Evolutionary conservation across 2,329 filamentous ascomycete species (phyloP), one percentile per base, ranked within the genome.

Genomic region (Thielaviopsis ethacetica): DNA sequence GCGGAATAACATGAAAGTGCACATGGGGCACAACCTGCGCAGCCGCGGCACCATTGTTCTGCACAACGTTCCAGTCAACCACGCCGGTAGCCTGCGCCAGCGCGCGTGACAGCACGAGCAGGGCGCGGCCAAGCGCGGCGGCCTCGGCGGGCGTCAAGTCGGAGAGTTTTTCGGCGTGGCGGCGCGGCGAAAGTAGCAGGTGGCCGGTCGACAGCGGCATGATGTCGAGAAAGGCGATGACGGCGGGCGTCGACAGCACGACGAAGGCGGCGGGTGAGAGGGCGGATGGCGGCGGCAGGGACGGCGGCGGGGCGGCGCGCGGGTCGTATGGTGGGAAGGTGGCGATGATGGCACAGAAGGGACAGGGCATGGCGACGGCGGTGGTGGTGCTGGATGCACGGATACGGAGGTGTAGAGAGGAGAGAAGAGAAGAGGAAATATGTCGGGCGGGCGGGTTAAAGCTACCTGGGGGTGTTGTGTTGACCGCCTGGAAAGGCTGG

Each of bases 21-120:
- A 94, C 85, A 70, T 97, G 91, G 22, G 86, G 86, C 1, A 97
- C 90, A 17, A 95, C 89, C 72, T 97, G 91, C 1, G 90, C 90
- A 1, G 91, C 91, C 34, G 89, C 82, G 3, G 84, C 84, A 17
- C 91, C 89, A 65, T 96, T 97, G 69, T 97, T 97, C 74, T 97
- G 91, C 59, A 97, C 88, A 30, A 97, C 83, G 70, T 98, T 98
- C 86, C 91, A 97, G 72, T 96, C 91, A 56, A 76, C 76, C 1
- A 88, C 80, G 10, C 84, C 85, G 2, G 84, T 87, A 0, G 83
- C 81, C 56, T 75, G 76, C 34, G 82, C 78, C 44, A 95, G 76
- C 0, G 87, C 86, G 21, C 80, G 75, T 19, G 86, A 87, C 2
- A 96, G 73, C 3, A 91, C 70, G 38, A 88, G 83, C 27, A 95